Percentiles rank a stretch among this genome's conserved stretches.
These are phyloP conservation scores for Aegilops bicornis DNA, from an alignment of 176 grass and related monocot genomes.

Conservation along the genomic window DNA sequence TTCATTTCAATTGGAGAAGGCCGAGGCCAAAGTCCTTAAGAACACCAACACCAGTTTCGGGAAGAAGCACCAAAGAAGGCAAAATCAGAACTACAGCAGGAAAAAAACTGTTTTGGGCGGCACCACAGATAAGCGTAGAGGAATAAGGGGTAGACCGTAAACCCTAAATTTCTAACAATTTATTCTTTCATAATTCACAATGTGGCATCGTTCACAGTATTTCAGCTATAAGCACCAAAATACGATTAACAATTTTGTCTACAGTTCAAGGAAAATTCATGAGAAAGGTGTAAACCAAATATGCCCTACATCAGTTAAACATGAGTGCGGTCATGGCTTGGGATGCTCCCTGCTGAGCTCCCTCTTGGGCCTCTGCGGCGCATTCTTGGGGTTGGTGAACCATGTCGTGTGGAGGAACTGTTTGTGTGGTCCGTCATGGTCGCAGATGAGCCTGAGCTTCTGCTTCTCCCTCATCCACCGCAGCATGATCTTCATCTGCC, in stretches of 20 bases:
- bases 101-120: background rate
- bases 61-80: background rate
- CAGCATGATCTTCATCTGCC: constrained; percentile 91
- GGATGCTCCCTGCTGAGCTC: background rate
- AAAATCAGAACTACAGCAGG: background rate
- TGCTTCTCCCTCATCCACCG: constrained; percentile 96
- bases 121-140: no score
- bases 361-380: constrained; percentile 39
- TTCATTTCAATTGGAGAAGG: background rate
- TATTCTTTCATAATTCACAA: background rate
- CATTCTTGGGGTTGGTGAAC: constrained; percentile 88
- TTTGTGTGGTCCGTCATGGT: constrained; percentile 81
- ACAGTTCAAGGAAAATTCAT: background rate
- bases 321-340: background rate
- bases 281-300: background rate
- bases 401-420: constrained; percentile 95
- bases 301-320: background rate
- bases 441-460: constrained; percentile 83
- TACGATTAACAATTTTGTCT: background rate
- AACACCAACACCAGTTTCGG: background rate
- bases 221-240: background rate
- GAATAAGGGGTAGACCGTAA: no score
- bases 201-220: background rate
- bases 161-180: no score
- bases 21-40: background rate